Percentiles rank a stretch among this genome's conserved stretches.
Conservation (phyloP, 2,329 filamentous ascomycete species). For the Penicillium brevicompactum region DNA sequence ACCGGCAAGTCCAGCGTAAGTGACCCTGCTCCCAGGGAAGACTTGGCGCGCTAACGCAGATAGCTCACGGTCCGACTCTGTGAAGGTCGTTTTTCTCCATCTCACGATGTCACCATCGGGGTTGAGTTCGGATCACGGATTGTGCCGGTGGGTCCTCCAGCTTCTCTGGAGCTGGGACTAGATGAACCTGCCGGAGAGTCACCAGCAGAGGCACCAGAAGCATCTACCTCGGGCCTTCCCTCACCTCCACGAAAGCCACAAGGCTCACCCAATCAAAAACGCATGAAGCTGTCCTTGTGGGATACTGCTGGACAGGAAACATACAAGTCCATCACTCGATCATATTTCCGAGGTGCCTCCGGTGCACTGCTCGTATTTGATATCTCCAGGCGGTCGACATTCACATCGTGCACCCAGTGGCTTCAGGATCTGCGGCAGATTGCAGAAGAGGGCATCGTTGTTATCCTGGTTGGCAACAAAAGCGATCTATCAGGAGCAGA, state of each 20-base stretch:
- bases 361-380: slow-evolving; percentile 90
- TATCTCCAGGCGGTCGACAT: slow-evolving; percentile 82
- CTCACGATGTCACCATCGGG: slow-evolving; percentile 96
- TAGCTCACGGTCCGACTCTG: slow-evolving; percentile 92
- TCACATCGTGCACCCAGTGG: slow-evolving; percentile 88
- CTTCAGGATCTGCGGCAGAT: slow-evolving; percentile 91
- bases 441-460: slow-evolving; percentile 91
- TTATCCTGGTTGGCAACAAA: slow-evolving; percentile 95
- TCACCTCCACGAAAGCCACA: slow-evolving; percentile 39
- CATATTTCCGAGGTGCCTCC: slow-evolving; percentile 83
- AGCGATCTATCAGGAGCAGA: slow-evolving; percentile 68
- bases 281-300: slow-evolving; percentile 95
- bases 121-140: slow-evolving; percentile 95
- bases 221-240: slow-evolving; percentile 32
- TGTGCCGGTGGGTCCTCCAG: slow-evolving; percentile 84
- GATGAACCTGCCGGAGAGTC: slow-evolving; percentile 34
- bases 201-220: slow-evolving; percentile 18
- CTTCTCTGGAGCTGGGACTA: slow-evolving; percentile 61
- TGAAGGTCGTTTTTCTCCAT: slow-evolving; percentile 90
- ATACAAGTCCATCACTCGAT: slow-evolving; percentile 93
- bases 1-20: slow-evolving; percentile 83
- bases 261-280: slow-evolving; percentile 56
- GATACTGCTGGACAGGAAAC: slow-evolving; percentile 97
- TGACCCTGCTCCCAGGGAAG: slow-evolving; percentile 1
- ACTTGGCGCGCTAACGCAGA: slow-evolving; percentile 10